Base-by-base conservation (phyloP, 2,329 filamentous ascomycete species). In the Penicillium nordicum region DNA sequence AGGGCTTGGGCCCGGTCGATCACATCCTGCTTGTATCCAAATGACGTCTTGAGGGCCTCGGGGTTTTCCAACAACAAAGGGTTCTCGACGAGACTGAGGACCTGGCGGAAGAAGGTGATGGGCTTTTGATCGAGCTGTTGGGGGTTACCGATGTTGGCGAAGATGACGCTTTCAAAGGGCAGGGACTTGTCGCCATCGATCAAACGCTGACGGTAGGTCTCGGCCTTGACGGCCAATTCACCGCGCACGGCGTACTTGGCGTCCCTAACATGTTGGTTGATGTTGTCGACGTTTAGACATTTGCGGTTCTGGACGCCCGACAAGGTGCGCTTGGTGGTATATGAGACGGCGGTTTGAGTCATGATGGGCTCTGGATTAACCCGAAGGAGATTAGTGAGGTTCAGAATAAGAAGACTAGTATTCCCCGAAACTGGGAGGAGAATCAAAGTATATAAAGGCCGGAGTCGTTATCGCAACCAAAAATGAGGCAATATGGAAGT, bases 91-190 rank as follows among this genome's bases (percentile, higher is more conserved):
- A 99, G 76, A 77, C 91, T 96, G 69, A 94, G 84, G 29, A 99
- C 94, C 79, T 99, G 93, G 67, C 94, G 88, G 85, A 99, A 97
- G 82, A 97, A 99, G 66, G 94, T 99, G 69, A 99, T 93, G 69
- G 94, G 94, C 82, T 97, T 95, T 83, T 99, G 94, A 78, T 97
- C 94, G 61, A 99, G 86, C 79, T 99, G 94, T 78, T 99, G 94
- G 4, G 94, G 94, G 80, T 99, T 99, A 72, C 94, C 94, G 71
- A 99, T 99, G 79, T 99, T 99, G 77, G 94, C 94, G 61, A 90
- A 92, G 78, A 99, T 93, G 76, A 99, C 88, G 58, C 91, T 84
- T 68, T 90, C 82, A 76, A 99, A 99, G 47, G 94, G 93, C 49
- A 97, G 82, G n/a, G 67, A 66, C 63, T 75, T 72, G 59, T 74